phyloP scores from a whole-genome alignment of 2,329 filamentous ascomycete species.

The Aspergillus oerlinghausenensis region DNA sequence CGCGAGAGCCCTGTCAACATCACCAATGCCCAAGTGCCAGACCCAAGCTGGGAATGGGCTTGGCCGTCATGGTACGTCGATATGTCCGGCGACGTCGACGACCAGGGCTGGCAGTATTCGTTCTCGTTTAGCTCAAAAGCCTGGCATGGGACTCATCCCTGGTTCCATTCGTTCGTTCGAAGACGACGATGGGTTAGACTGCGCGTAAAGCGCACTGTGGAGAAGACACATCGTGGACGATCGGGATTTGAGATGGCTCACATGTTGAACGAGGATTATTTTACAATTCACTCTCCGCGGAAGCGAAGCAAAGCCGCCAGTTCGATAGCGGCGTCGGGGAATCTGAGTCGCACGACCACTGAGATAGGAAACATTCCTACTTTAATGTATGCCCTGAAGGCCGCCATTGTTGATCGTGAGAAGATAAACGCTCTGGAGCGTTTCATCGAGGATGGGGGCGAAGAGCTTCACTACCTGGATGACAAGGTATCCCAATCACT shows the following conservation, averaged over 20 bases:
- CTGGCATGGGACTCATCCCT: slow-evolving; percentile 84
- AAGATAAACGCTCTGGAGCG: slow-evolving; percentile 78
- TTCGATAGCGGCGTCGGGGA: slow-evolving; percentile 28
- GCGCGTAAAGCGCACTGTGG: slow-evolving; percentile 58
- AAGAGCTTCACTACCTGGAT: slow-evolving; percentile 71
- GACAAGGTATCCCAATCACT: slow-evolving; percentile 44
- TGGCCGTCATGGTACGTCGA: slow-evolving; percentile 69
- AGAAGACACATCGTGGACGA: slow-evolving; percentile 23
- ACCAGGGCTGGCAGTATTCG: slow-evolving; percentile 94
- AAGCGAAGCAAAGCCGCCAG: slow-evolving; percentile 44
- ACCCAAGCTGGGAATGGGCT: slow-evolving; percentile 91
- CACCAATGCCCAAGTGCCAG: slow-evolving; percentile 83
- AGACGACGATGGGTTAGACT: slow-evolving; percentile 82
- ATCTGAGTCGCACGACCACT: slow-evolving; percentile 34
- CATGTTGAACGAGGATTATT: slow-evolving; percentile 72
- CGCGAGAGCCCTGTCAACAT: slow-evolving; percentile 63
- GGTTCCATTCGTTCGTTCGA: slow-evolving; percentile 95
- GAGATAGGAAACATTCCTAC: slow-evolving; percentile 62
- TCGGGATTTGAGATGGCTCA: slow-evolving; percentile 48
- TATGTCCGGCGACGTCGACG: slow-evolving; percentile 77
- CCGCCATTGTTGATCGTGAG: slow-evolving; percentile 78
- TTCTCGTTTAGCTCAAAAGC: slow-evolving; percentile 76
- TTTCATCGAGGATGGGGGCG: slow-evolving; percentile 72
- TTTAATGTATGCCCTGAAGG: slow-evolving; percentile 64
- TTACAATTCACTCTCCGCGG: slow-evolving; percentile 61